A percentile compares a stretch with the other conserved stretches of the same genome.
Conservation (phyloP, 768 basidiomycete species). For the Calvatia gigantea region DNA sequence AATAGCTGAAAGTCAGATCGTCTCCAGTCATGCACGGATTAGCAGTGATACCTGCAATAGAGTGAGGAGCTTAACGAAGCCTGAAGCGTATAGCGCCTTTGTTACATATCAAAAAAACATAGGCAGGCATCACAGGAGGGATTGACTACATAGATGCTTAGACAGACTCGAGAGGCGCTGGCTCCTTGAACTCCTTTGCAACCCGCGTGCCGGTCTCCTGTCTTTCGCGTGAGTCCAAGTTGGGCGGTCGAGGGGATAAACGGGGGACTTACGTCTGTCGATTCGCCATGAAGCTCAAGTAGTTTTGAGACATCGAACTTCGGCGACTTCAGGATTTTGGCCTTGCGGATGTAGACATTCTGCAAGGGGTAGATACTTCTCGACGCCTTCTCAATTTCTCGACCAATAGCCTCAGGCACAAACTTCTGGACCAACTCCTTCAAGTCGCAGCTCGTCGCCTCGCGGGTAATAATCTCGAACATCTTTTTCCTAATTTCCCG, state of each 20-base stretch:
- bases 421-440: constrained; percentile 99
- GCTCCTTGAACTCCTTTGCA: constrained; percentile 97
- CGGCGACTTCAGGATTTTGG: constrained; percentile 97
- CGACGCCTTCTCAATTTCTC: constrained; percentile 98
- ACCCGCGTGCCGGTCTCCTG: constrained; percentile 95
- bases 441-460: constrained; percentile 92
- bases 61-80: constrained; percentile 7
- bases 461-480: constrained; percentile 98
- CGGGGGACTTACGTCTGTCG: constrained; percentile 72
- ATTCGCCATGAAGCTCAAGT: constrained; percentile 94
- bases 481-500: constrained; percentile 99
- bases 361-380: constrained; percentile 97
- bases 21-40: neutral
- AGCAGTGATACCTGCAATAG: neutral
- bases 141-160: constrained; percentile 48
- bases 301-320: constrained; percentile 96
- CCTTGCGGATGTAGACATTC: constrained; percentile 99
- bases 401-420: constrained; percentile 96
- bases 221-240: constrained; percentile 7
- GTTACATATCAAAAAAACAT: constrained; percentile 21
- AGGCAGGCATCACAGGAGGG: constrained; percentile 24
- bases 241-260: constrained; percentile 11
- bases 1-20: constrained; percentile 1
- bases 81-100: constrained; percentile 21
- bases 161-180: constrained; percentile 88